Conservation (phyloP, 805 yeast genomes). For the Myxozyma vanderwaltii region DNA sequence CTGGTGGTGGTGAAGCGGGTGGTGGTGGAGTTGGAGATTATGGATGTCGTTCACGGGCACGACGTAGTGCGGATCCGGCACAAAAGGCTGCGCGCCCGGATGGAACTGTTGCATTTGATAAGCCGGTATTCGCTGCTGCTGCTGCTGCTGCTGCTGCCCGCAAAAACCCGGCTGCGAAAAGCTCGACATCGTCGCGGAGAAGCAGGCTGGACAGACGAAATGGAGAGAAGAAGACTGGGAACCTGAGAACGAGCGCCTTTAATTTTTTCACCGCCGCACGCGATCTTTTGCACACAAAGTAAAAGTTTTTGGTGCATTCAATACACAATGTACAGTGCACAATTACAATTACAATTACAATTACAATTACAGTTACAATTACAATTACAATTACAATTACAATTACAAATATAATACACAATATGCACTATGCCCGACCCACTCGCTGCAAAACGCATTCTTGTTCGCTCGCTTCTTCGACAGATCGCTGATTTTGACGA, state of each 20-base stretch:
- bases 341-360: no score
- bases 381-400: no score
- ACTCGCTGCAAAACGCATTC: conserved; percentile 6
- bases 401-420: no score
- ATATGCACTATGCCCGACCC: no score
- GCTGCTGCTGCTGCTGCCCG: background rate
- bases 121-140: background rate
- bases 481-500: background rate
- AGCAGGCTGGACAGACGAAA: background rate
- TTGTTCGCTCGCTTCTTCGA: conserved; percentile 8
- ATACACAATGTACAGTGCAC: no score
- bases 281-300: no score
- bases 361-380: no score
- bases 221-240: background rate
- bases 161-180: conserved; percentile 5
- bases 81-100: background rate
- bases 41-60: background rate
- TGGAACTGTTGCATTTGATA: background rate
- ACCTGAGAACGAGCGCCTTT: background rate
- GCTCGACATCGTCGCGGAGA: conserved; percentile 5
- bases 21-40: no score
- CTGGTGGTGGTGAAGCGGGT: no score
- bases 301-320: no score
- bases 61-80: background rate
- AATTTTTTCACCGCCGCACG: background rate